Evolutionary conservation across 2,329 filamentous ascomycete species (phyloP).

Genomic region (Huntiella savannae): DNA sequence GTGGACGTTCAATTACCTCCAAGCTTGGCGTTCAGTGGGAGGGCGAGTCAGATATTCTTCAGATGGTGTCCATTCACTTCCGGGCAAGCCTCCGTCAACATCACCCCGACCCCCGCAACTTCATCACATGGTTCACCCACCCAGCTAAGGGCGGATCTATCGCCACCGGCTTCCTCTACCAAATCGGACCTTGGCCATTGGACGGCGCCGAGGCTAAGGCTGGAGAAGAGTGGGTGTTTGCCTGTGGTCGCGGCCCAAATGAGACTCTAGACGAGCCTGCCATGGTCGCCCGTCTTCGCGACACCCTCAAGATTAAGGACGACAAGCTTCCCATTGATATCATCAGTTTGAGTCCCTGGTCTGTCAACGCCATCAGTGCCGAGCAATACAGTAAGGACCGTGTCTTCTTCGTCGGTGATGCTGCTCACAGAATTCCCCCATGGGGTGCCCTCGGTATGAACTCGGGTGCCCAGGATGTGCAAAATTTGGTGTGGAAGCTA

Average conservation of each 20-base stretch:
- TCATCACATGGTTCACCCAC: conserved; percentile 7
- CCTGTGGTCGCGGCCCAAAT: conserved; percentile 1
- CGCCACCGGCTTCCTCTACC: conserved; percentile 6
- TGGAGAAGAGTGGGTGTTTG: conserved; percentile 3
- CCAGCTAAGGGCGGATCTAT: conserved; percentile 7
- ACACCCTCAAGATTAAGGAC: conserved; percentile 3
- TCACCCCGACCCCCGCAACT: conserved; percentile 5
- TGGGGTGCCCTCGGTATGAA: conserved; percentile 19
- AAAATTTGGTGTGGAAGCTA: conserved; percentile 6
- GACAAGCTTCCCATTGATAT: neutral
- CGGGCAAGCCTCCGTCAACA: conserved; percentile 1
- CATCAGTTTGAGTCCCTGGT: conserved; percentile 6
- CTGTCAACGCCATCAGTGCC: conserved; percentile 6
- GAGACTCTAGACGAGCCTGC: conserved; percentile 2
- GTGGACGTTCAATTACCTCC: conserved; percentile 2
- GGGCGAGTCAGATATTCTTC: conserved; percentile 5
- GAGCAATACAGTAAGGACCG: conserved; percentile 13
- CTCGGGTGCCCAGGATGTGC: conserved; percentile 5
- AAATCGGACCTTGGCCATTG: conserved; percentile 7
- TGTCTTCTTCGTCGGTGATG: conserved; percentile 19
- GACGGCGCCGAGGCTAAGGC: neutral
- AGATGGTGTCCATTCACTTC: conserved; percentile 8
- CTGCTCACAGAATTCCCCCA: conserved; percentile 19
- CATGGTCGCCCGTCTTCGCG: conserved; percentile 4
- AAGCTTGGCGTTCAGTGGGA: conserved; percentile 5